phyloP scores from a whole-genome alignment of 2,329 filamentous ascomycete species.

The Hyphodiscus sp. region DNA sequence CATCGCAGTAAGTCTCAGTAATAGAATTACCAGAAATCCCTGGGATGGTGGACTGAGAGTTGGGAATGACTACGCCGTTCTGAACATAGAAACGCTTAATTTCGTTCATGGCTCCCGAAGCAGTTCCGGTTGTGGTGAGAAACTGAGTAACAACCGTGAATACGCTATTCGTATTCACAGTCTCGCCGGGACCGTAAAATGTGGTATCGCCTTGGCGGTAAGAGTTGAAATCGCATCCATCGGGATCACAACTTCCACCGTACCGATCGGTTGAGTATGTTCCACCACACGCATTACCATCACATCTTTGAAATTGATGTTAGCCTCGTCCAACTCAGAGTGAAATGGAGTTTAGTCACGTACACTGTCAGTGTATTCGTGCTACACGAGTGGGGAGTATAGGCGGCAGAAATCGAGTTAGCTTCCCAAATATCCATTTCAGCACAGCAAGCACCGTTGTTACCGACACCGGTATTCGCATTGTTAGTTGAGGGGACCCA shows the following conservation, averaged over 20 bases:
- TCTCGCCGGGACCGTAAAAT: conserved; percentile 49
- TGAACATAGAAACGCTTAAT: conserved; percentile 35
- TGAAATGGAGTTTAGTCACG: no score
- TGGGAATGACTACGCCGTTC: conserved; percentile 44
- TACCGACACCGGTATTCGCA: conserved; percentile 44
- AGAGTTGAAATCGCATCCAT: conserved; percentile 56
- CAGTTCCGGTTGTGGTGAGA: conserved; percentile 41
- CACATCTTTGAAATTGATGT: conserved; percentile 31
- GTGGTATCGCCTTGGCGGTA: conserved; percentile 49
- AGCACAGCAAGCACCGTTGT: conserved; percentile 54
- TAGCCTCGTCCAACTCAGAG: conserved; percentile 24
- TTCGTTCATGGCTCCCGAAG: conserved; percentile 42
- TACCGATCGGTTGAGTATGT: conserved; percentile 37
- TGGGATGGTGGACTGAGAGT: conserved; percentile 39
- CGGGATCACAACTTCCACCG: conserved; percentile 49
- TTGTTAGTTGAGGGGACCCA: conserved; percentile 42
- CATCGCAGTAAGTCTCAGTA: conserved; percentile 49
- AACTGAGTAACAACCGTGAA: conserved; percentile 56
- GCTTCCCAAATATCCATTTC: conserved; percentile 65
- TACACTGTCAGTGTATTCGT: conserved; percentile 7
- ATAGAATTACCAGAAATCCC: conserved; percentile 47
- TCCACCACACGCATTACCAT: conserved; percentile 36
- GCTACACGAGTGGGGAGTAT: conserved; percentile 51
- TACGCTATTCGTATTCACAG: conserved; percentile 43
- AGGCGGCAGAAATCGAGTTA: conserved; percentile 49